Base-by-base conservation (phyloP, 2,329 filamentous ascomycete genomes). In the Alternaria sp. region DNA sequence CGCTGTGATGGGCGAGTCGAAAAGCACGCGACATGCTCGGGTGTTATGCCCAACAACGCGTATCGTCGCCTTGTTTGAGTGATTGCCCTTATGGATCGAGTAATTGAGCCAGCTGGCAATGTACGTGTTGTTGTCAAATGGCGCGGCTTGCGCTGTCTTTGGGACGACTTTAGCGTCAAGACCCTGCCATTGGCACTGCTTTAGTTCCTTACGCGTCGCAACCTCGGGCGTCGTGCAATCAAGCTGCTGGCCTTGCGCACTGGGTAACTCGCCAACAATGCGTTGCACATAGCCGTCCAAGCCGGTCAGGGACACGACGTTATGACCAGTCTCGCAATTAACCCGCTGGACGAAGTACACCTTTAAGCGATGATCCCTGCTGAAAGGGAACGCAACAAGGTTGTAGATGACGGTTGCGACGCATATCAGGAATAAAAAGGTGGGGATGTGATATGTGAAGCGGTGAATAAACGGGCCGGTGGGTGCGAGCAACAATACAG, bases 381-480 rank as follows among this genome's bases (percentile, higher is more conserved):
- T 96, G 80, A 98, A 98, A 0, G 96, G 96, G 79, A 97, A 97
- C 2, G 92, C 92, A 3, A 88, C 81, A 5, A 97, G 86, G 75
- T 96, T 97, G 83, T 97, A 98, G 59, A 94, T 86, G 26, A 96
- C 81, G 1, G 93, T 96, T 28, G 86, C 92, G 23, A 88, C 74
- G 65, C 93, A 92, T 9, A 97, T 82, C 12, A 90, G 76, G 26
- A 96, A 84, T 15, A 97, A 80, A 71, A 97, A 89, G 0, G 90
- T 82, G 0, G 96, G 94, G 5, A 98, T 79, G 63, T 97, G 93
- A 75, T 91, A 91, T 1, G 90, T 93, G 67, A 96, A 88, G 46
- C 95, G 90, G 77, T 98, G 94, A 44, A 97, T 85, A 76, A 97
- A 97, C 0, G 96, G 96, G 0, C 90, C 87, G 3, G 93, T 79